Conservation (phyloP, 2,329 filamentous ascomycete genomes). For the Botrytis galanthina region DNA sequence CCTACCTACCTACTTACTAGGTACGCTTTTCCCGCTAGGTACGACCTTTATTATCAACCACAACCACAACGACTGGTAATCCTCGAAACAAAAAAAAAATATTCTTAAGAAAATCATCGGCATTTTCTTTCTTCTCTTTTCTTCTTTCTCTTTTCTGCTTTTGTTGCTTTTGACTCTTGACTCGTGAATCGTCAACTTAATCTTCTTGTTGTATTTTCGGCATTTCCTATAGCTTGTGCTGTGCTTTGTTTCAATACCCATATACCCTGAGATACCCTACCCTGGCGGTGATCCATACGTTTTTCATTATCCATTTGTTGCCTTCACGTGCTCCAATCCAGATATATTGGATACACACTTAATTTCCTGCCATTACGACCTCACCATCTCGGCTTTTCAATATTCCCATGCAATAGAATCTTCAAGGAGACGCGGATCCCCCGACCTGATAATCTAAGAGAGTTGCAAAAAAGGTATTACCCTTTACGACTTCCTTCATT, state of each 20-base stretch:
- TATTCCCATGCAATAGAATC: constrained; percentile 16
- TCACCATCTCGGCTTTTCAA: constrained; percentile 15
- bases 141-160: constrained; percentile 24
- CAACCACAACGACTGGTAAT: constrained; percentile 10
- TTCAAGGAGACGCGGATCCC: constrained; percentile 22
- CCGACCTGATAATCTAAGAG: background rate
- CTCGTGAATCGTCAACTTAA: background rate
- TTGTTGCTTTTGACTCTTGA: constrained; percentile 22
- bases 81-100: background rate
- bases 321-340: constrained; percentile 29
- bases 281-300: constrained; percentile 34
- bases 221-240: constrained; percentile 22
- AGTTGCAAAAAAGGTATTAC: constrained; percentile 6
- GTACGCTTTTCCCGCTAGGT: constrained; percentile 17
- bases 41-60: constrained; percentile 20
- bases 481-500: background rate
- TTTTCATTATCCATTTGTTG: constrained; percentile 23
- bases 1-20: too few relatives aligned
- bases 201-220: constrained; percentile 21
- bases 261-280: constrained; percentile 24
- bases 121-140: constrained; percentile 9
- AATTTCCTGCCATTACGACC: constrained; percentile 23
- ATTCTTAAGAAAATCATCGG: constrained; percentile 11
- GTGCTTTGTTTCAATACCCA: constrained; percentile 2
- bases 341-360: constrained; percentile 31